A percentile compares a stretch with the other conserved stretches of the same genome.
Evolutionary conservation across 306 rosid species (phyloP).

Genomic region (Delonix regia): DNA sequence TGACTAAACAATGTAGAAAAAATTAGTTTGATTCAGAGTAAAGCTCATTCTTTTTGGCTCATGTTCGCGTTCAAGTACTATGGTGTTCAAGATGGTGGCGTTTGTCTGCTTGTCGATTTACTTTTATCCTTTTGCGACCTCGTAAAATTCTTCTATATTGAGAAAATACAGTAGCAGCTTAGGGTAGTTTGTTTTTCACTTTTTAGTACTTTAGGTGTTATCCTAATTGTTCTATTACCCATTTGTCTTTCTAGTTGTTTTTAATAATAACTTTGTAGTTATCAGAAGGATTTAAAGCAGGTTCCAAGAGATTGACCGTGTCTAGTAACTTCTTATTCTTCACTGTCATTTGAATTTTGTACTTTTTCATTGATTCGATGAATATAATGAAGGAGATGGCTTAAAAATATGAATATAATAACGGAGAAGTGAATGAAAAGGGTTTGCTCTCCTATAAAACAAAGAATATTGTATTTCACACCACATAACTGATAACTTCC

Average conservation of each 20-base stretch:
- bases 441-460: not conserved
- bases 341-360: not conserved
- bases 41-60: constrained; percentile 8
- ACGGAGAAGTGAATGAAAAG: not conserved
- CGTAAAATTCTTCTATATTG: not conserved
- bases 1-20: not conserved
- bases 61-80: no score
- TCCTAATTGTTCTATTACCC: no score
- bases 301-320: not conserved
- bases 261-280: no score
- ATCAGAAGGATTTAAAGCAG: not conserved
- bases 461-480: not conserved
- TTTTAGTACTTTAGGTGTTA: no score
- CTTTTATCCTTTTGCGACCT: not conserved
- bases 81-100: not conserved
- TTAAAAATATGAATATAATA: not conserved
- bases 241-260: no score
- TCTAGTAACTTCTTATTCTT: not conserved
- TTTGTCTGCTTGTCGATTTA: not conserved
- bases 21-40: constrained; percentile 32
- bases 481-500: not conserved
- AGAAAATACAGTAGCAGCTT: not conserved
- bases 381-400: not conserved
- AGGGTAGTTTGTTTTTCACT: no score
- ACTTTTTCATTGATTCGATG: not conserved